Evolutionary conservation across 768 basidiomycete species (phyloP).

Genomic region (Russula dissimulans): DNA sequence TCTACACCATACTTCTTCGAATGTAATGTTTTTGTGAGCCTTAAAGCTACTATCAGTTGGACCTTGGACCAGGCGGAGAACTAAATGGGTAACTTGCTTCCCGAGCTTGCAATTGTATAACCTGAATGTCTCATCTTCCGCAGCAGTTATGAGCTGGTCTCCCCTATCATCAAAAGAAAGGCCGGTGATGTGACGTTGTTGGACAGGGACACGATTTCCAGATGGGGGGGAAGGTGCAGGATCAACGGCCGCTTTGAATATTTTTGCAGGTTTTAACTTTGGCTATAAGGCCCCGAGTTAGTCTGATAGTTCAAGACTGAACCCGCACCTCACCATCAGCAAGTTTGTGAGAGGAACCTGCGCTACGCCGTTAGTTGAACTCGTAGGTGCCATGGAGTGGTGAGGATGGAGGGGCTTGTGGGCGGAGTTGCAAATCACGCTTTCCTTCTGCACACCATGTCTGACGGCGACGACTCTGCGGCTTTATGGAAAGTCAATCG

Average conservation of each 20-base stretch:
- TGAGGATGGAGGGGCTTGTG: neutral
- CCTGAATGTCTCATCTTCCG: conserved; percentile 87
- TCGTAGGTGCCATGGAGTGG: conserved; percentile 12
- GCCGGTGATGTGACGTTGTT: conserved; percentile 65
- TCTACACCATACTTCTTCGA: conserved; percentile 98
- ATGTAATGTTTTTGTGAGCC: conserved; percentile 66
- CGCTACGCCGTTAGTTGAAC: neutral
- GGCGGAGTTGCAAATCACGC: conserved; percentile 50
- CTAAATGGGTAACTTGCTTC: conserved; percentile 60
- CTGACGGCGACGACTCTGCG: conserved; percentile 71
- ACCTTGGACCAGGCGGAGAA: conserved; percentile 17
- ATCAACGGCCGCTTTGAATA: conserved; percentile 76
- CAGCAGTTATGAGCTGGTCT: conserved; percentile 75
- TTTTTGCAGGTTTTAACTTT: conserved; percentile 81
- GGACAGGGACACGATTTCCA: conserved; percentile 28
- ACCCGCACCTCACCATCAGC: conserved; percentile 26
- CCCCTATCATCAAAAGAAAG: conserved; percentile 89
- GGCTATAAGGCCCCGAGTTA: conserved; percentile 31
- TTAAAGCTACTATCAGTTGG: conserved; percentile 30
- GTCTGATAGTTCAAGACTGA: neutral
- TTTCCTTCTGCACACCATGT: conserved; percentile 37
- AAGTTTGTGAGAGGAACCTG: conserved; percentile 22
- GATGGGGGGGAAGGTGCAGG: conserved; percentile 41
- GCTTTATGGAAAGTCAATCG: conserved; percentile 93
- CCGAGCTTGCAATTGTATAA: conserved; percentile 84